Evolutionary conservation across 129 eudicot genomes (phyloP).

Genomic region (Mikania micrantha): DNA sequence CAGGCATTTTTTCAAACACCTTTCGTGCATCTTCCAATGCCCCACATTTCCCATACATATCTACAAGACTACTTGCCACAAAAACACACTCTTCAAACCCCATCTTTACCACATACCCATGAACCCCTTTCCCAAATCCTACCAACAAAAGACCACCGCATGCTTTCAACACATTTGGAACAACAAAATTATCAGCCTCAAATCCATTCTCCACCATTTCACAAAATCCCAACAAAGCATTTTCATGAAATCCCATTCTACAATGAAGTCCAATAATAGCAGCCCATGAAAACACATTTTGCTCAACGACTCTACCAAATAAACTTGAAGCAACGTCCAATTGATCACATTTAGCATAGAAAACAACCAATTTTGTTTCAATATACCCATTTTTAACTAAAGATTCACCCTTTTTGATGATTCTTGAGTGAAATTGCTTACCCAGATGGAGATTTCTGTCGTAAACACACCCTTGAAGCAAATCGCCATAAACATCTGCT

Average conservation of each 20-base stretch:
- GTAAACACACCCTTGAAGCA: constrained; percentile 63
- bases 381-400: constrained; percentile 44
- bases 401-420: constrained; percentile 44
- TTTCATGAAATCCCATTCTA: constrained; percentile 31
- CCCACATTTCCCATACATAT: constrained; percentile 82
- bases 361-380: constrained; percentile 55
- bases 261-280: constrained; percentile 62
- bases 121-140: constrained; percentile 64
- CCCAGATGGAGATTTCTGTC: constrained; percentile 45
- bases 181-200: constrained; percentile 63
- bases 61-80: constrained; percentile 73
- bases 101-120: constrained; percentile 58
- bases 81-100: constrained; percentile 61
- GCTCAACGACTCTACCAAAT: constrained; percentile 29
- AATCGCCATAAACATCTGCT: constrained; percentile 46
- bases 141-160: constrained; percentile 49
- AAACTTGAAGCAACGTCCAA: constrained; percentile 30
- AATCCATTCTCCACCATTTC: constrained; percentile 49
- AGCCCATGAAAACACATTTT: constrained; percentile 73
- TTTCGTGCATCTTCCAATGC: constrained; percentile 38
- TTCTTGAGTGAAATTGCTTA: constrained; percentile 64
- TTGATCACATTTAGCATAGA: constrained; percentile 55
- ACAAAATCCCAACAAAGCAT: constrained; percentile 36
- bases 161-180: constrained; percentile 85
- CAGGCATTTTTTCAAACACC: constrained; percentile 64